phyloP scores from a whole-genome alignment of 306 rosid species.

The Inga leiocalycina region DNA sequence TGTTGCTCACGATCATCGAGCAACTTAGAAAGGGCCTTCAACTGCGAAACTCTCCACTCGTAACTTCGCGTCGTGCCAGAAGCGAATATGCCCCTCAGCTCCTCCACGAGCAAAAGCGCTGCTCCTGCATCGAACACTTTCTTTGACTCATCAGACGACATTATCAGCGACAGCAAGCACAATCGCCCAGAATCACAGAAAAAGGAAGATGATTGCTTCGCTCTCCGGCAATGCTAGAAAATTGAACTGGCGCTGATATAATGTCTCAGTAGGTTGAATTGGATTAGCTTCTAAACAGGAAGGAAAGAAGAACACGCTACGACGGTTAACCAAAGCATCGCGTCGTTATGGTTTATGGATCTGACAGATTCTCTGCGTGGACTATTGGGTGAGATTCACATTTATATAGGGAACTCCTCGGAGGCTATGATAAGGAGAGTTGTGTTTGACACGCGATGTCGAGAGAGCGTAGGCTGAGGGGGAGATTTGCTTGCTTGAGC shows the following conservation, averaged over 20 bases:
- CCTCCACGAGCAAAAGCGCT: slow-evolving; percentile 25
- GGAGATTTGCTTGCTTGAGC: background rate
- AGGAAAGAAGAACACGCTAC: background rate
- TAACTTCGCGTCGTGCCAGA: slow-evolving; percentile 42
- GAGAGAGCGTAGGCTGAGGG: background rate
- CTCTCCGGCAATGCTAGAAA: background rate
- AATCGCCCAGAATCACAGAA: slow-evolving; percentile 16
- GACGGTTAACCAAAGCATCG: background rate
- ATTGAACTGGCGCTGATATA: background rate
- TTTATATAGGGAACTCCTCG: background rate
- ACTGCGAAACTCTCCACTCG: slow-evolving; percentile 45
- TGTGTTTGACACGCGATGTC: background rate
- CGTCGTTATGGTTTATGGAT: background rate
- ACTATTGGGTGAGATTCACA: background rate
- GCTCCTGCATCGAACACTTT: slow-evolving; percentile 27
- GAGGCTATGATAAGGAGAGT: background rate
- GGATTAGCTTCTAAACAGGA: background rate
- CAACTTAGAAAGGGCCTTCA: slow-evolving; percentile 32
- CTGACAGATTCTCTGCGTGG: background rate
- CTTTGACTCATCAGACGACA: slow-evolving; percentile 27
- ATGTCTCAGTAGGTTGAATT: background rate
- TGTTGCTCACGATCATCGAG: background rate
- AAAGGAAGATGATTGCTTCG: background rate
- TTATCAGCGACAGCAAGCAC: background rate
- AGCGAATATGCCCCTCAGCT: slow-evolving; percentile 28